Conservation (phyloP, 106 monocot species). For the Apostasia ramifera region DNA sequence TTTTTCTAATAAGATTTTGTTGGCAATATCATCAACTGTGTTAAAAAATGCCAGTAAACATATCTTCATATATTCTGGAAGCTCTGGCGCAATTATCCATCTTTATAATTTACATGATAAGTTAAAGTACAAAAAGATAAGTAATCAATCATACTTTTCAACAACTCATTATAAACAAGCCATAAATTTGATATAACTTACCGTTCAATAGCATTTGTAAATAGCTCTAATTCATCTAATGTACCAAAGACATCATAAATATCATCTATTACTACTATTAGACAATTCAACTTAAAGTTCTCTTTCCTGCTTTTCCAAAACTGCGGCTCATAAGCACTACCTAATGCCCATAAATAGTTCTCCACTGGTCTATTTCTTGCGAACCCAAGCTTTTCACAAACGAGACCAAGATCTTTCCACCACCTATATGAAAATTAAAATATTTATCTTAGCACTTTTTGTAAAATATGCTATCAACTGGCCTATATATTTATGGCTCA, state of each 20-base stretch:
- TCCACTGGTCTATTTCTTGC: background rate
- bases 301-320: constrained; percentile 3
- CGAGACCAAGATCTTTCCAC: background rate
- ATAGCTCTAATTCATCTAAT: background rate
- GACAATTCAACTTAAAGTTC: constrained; percentile 3
- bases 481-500: constrained; percentile 3
- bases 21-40: constrained; percentile 3
- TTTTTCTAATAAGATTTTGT: background rate
- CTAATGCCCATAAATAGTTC: background rate
- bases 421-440: background rate
- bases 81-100: background rate
- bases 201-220: background rate
- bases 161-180: background rate
- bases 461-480: background rate
- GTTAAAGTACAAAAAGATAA: background rate
- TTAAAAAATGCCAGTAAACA: constrained; percentile 14
- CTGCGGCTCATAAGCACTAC: background rate
- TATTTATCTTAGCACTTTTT: background rate
- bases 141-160: background rate
- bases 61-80: constrained; percentile 22
- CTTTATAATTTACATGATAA: background rate
- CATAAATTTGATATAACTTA: background rate
- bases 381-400: background rate
- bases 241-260: constrained; percentile 52
- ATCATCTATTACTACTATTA: constrained; percentile 33